Evolutionary conservation across 441 rosid species (phyloP), one percentile per base, ranked within the genome.

Genomic region (Erodium texanum): DNA sequence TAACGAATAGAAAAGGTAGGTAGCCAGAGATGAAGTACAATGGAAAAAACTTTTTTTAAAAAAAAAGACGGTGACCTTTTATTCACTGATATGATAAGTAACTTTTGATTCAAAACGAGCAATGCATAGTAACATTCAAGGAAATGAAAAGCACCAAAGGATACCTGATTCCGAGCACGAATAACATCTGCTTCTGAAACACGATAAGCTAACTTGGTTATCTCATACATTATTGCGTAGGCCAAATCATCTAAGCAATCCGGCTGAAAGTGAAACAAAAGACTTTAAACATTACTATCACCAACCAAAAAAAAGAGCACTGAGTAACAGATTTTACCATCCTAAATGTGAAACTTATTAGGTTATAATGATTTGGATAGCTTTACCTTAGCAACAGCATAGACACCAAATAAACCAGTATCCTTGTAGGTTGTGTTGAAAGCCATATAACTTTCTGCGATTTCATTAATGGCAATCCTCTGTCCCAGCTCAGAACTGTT

Each of bases 391-490:
- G 99, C 96, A 78, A 92, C 84, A 67, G 98, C 99, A 80, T 95
- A 92, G 68, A 95, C 85, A 59, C 99, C 98, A 64, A 95, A 95
- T 6, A 95, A 87, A 70, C 99, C 99, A 63, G 96, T 95, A 80
- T 95, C 99, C 74, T 89, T 95, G 78, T 95, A 95, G 85, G 92
- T 95, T 78, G 98, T 95, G 75, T 95, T 95, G 79, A 95, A 95
- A 56, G 99, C 93, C 98, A 89, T 90, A 83, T 90, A 84, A 76
- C 87, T 92, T 80, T 95, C 99, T 0, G 98, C 98, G 75, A 95
- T 74, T 80, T 90, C 99, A 80, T 92, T 75, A 59, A 92, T 83
- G 66, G 84, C 87, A 76, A 87, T 88, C 81, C 85, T 87, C 73
- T 95, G 99, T 34, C 79, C 91, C 76, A 95, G 83, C 80, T 85